Evolutionary conservation across 2,329 filamentous ascomycete species (phyloP).

Genomic region (Aspergillus flavus): DNA sequence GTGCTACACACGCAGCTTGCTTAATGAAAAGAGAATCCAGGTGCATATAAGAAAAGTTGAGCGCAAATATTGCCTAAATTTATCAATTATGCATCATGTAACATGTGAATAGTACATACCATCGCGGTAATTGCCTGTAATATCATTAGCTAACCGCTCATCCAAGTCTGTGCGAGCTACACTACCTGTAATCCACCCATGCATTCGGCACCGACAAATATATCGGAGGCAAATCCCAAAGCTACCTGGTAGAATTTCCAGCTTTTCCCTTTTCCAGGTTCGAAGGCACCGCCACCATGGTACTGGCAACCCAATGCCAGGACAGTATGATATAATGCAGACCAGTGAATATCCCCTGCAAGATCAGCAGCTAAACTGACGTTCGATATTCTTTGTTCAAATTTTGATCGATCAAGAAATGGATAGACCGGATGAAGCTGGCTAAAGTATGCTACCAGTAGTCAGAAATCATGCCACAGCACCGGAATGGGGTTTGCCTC

Average conservation of each 20-base stretch:
- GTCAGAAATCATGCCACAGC: background rate
- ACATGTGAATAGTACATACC: constrained; percentile 10
- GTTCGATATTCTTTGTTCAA: constrained; percentile 47
- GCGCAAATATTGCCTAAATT: constrained; percentile 39
- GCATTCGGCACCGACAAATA: constrained; percentile 27
- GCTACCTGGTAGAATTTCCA: constrained; percentile 34
- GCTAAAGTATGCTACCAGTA: constrained; percentile 41
- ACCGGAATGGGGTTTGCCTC: background rate
- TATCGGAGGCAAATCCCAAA: constrained; percentile 24
- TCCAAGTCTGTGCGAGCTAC: background rate
- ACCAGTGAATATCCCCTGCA: constrained; percentile 55
- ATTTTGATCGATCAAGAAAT: constrained; percentile 40
- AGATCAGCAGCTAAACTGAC: constrained; percentile 52
- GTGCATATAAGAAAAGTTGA: constrained; percentile 39
- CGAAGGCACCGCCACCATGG: constrained; percentile 38
- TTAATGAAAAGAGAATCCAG: too few species aligned
- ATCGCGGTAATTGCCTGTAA: constrained; percentile 29
- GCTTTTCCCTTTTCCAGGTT: constrained; percentile 39
- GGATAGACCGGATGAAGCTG: constrained; percentile 43
- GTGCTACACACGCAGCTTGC: too few species aligned
- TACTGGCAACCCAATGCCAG: constrained; percentile 44
- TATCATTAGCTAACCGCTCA: background rate
- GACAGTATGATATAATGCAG: constrained; percentile 40
- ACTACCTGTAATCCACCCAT: constrained; percentile 23
- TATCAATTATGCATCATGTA: background rate